Evolutionary conservation across 495 filamentous ascomycete genomes (phyloP).

Genomic region (Penicillium turbatum): DNA sequence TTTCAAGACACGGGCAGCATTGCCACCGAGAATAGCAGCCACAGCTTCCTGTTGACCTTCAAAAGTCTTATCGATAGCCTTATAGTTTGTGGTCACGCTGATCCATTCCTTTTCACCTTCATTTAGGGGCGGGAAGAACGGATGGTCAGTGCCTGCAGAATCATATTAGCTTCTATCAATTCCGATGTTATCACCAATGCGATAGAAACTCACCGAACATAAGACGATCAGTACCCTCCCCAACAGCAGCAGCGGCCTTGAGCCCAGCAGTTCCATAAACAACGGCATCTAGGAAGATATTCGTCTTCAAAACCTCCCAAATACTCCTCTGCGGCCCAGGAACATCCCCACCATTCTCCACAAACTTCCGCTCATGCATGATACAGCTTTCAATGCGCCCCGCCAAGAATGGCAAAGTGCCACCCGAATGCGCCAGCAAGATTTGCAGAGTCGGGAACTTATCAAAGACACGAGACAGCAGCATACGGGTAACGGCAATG

Average conservation of each 20-base stretch:
- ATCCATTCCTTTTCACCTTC: constrained; percentile 64
- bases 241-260: constrained; percentile 60
- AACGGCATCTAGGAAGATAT: constrained; percentile 88
- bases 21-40: constrained; percentile 59
- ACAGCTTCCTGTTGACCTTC: constrained; percentile 46
- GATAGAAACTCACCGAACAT: constrained; percentile 59
- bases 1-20: constrained; percentile 62
- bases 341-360: constrained; percentile 46
- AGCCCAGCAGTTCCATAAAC: constrained; percentile 72
- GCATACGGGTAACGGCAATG: constrained; percentile 85
- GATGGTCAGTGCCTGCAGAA: constrained; percentile 72
- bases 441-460: constrained; percentile 64
- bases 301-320: constrained; percentile 79
- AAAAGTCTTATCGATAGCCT: constrained; percentile 62
- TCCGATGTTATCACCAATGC: neutral
- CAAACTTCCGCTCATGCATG: constrained; percentile 67
- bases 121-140: constrained; percentile 84
- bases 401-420: constrained; percentile 83
- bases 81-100: constrained; percentile 75
- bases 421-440: constrained; percentile 83
- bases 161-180: constrained; percentile 8
- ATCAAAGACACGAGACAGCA: constrained; percentile 80
- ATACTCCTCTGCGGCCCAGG: constrained; percentile 54
- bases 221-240: constrained; percentile 57
- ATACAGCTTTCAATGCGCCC: constrained; percentile 88